Evolutionary conservation across 176 grass and related monocot genomes (phyloP).

Genomic region (barley (Hordeum vulgare)): MorexV3_pseudomolecules_assembly NC_058522.1:468390581-468391080

Average conservation of each 20-base stretch:
- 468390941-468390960: neutral
- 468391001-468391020: conserved; percentile 28
- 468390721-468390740: neutral
- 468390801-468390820: neutral
- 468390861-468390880: neutral
- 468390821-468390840: neutral
- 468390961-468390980: neutral
- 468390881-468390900: neutral
- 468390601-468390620: neutral
- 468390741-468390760: neutral
- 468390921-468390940: conserved; percentile 3
- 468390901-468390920: conserved; percentile 26
- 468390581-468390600: neutral
- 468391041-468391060: neutral
- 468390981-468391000: conserved; percentile 12
- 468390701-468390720: conserved; percentile 11
- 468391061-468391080: conserved; percentile 11
- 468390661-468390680: conserved; percentile 18
- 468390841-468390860: conserved; percentile 13
- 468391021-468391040: conserved; percentile 18
- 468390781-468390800: neutral
- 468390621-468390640: neutral
- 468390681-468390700: neutral
- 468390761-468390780: conserved; percentile 6
- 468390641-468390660: neutral